Base-by-base conservation (phyloP, 768 basidiomycete genomes). In the Leccinum truebloodii region DNA sequence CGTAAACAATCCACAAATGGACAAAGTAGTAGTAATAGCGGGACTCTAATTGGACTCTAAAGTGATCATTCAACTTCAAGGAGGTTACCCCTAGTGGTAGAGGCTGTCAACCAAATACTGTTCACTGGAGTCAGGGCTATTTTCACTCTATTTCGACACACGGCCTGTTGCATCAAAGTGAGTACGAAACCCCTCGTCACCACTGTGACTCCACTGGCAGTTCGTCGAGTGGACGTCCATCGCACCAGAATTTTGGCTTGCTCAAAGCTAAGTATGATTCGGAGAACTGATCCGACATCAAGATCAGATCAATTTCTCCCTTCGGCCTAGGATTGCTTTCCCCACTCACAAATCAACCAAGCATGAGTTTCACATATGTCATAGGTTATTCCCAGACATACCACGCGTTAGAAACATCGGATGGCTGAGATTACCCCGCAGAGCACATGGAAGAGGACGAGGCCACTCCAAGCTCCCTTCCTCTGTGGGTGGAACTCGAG, bases 361-460 rank as follows among this genome's bases (percentile, higher is more conserved):
- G 35, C 54, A 84, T 83, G 82, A 68, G 72, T 5, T 80, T 79
- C 65, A 75, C 76, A 59, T 88, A 85, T 71, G 81, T 84, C 54
- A 86, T 88, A 54, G 86, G 86, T 85, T 52, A 54, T 74, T 66
- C 39, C 35, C n/a, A 8, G 26, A 22, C 16, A 30, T 34, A 2
- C 18, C 37, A 10, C 18, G 13, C 9, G 20, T 39, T 13, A 51
- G 16, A 51, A 41, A 51, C 10, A 44, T 44, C 10, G 41, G 41
- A 44, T 20, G 41, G 41, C 41, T 44, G 4, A 44, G 41, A 20
- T 20, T 10, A 44, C 10, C 41, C 8, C 9, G 20, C 59, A 93
- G 94, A 95, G 65, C 94, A 95, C 70, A 94, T 98, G 90, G 95
- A 98, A 71, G 93, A 95, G 54, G 95, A 98, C 71, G 95, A 95